Evolutionary conservation across 257 asterid genomes (phyloP).

Genomic region (Penstemon eatonii): DNA sequence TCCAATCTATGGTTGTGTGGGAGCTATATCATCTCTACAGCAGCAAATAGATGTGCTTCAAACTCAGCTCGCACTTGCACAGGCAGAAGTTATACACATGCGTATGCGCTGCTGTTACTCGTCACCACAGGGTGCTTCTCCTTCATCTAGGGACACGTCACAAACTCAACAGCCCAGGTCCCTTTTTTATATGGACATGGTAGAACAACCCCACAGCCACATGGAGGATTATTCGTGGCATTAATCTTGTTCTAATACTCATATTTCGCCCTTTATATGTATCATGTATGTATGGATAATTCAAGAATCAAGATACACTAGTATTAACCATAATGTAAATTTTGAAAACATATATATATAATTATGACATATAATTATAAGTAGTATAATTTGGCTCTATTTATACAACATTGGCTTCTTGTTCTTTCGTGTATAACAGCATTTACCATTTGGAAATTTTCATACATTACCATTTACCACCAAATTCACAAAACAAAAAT

Average conservation of each 20-base stretch:
- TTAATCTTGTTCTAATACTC: slow-evolving; percentile 20
- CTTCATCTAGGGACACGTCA: slow-evolving; percentile 44
- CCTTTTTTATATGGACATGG: slow-evolving; percentile 58
- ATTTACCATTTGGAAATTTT: too few relatives aligned
- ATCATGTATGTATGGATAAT: slow-evolving; percentile 44
- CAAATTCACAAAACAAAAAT: too few relatives aligned
- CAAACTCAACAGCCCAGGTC: slow-evolving; percentile 47
- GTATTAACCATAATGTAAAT: slow-evolving; percentile 54
- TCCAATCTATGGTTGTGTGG: slow-evolving; percentile 49
- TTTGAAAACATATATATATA: slow-evolving; percentile 20
- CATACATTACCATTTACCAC: too few relatives aligned
- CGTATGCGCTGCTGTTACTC: slow-evolving; percentile 47
- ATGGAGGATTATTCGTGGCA: slow-evolving; percentile 62
- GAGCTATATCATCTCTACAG: slow-evolving; percentile 50
- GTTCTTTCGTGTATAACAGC: too few relatives aligned
- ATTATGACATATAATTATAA: slow-evolving; percentile 38
- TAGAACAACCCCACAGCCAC: slow-evolving; percentile 29
- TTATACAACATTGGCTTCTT: too few relatives aligned
- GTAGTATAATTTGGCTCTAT: not conserved
- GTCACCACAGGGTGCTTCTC: slow-evolving; percentile 44
- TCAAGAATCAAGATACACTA: slow-evolving; percentile 21
- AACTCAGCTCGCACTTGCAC: slow-evolving; percentile 43
- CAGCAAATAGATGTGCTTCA: slow-evolving; percentile 45
- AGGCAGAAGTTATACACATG: slow-evolving; percentile 47
- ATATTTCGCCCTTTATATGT: slow-evolving; percentile 32